Percentiles rank a stretch among this genome's conserved stretches.
Evolutionary conservation across 305 asterid genomes (phyloP).

Genomic region (Stenogyne calaminthoides): DNA sequence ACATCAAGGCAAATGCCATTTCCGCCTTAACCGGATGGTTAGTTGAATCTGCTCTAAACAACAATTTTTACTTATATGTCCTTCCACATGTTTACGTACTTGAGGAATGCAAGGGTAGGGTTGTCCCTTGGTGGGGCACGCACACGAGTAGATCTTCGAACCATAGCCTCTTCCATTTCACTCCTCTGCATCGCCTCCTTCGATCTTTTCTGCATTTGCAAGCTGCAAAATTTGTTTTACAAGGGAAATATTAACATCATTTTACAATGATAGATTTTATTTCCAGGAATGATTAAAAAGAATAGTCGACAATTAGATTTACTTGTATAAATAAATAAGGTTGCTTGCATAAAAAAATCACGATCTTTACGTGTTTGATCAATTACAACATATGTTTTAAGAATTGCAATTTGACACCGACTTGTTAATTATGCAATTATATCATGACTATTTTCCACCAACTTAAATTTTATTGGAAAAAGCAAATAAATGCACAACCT

Average conservation of each 20-base stretch:
- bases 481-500: no score
- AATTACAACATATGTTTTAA: no score
- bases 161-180: slow-evolving; percentile 70
- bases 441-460: no score
- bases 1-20: slow-evolving; percentile 17
- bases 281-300: no score
- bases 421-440: no score
- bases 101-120: slow-evolving; percentile 71
- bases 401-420: no score
- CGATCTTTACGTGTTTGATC: no score
- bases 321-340: no score
- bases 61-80: slow-evolving; percentile 40
- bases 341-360: no score
- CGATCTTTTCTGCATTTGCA: slow-evolving; percentile 61
- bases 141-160: slow-evolving; percentile 87
- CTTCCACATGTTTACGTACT: slow-evolving; percentile 92
- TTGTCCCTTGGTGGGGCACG: slow-evolving; percentile 81
- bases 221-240: slow-evolving; percentile 43
- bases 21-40: not conserved
- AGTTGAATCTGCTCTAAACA: slow-evolving; percentile 29
- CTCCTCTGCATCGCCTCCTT: slow-evolving; percentile 54
- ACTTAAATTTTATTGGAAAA: no score
- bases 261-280: not conserved
- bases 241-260: not conserved
- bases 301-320: not conserved